Base-by-base conservation (phyloP, 805 yeast species). In the Hermanozyma aechmeae region DNA sequence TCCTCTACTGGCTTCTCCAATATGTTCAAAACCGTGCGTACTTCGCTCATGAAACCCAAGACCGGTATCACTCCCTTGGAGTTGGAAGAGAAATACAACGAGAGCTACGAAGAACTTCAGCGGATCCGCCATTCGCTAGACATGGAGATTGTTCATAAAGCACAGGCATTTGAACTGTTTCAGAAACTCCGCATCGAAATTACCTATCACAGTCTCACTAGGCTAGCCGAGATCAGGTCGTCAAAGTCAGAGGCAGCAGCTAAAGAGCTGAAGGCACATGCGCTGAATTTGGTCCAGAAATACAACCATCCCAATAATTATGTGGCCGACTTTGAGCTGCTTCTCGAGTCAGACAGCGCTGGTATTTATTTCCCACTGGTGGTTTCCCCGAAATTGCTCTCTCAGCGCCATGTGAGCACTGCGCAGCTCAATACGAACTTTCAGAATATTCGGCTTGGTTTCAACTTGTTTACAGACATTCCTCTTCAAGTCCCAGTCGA, bases 351-450 rank as follows among this genome's bases (percentile, higher is more conserved):
- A 11, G 59, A 48, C 34, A 43, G 54, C 30, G 50, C 65, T 5
- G 69, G 69, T 1, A 50, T 62, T 5, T 63, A 56, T 36, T 54
- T 55, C 18, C 65, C 69, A 1, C 50, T 62, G 2, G 42, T 39
- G 12, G 37, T 54, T 10, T 46, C 58, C 2, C 60, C 65, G 1
- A 50, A 48, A 4, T 42, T 41, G 15, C 33, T 50, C 24, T 24
- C 37, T 13, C 45, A 40, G 13, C 39, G 40, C 16, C 50, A 44
- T 17, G 35, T 37, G 23, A 45, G 45, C 30, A 41, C 54, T 3
- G 38, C 45, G 16, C 58, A 50, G 25, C 35, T 50, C 12, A 51
- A 50, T 30, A 56, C 51, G 24, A 51, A 48, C 25, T 57, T 50
- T 30, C 69, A 63, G 30, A 61, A 60, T 34, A 43, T 63, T 30